Percentiles rank a stretch among this genome's conserved stretches.
phyloP scores from a whole-genome alignment of 1,284 basidiomycete species.

The Ustilago nuda region DNA sequence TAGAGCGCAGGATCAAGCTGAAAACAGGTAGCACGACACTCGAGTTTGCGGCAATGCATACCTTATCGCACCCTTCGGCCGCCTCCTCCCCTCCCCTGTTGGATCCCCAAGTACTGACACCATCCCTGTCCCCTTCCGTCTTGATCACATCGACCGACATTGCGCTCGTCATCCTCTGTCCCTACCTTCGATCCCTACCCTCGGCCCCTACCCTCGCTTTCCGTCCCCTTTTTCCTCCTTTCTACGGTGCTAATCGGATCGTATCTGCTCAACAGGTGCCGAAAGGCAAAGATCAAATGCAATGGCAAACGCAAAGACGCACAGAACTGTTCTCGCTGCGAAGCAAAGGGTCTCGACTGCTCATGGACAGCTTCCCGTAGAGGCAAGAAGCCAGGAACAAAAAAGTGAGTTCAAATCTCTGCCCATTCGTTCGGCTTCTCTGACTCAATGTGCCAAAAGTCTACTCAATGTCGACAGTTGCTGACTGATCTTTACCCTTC shows the following conservation, averaged over 20 bases:
- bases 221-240: background rate
- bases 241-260: background rate
- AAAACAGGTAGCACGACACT: constrained; percentile 6
- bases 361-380: constrained; percentile 46
- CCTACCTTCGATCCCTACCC: too few species aligned
- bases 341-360: constrained; percentile 49
- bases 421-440: background rate
- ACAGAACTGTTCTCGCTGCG: constrained; percentile 45
- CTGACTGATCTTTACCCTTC: background rate
- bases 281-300: constrained; percentile 55
- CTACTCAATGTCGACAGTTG: background rate
- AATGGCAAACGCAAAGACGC: constrained; percentile 52
- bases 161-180: background rate
- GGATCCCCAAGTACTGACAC: constrained; percentile 12
- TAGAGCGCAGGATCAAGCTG: background rate
- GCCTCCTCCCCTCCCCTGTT: constrained; percentile 11
- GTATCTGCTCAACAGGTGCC: constrained; percentile 27
- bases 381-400: constrained; percentile 52
- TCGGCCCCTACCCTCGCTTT: background rate
- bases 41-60: constrained; percentile 43
- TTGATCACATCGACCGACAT: background rate
- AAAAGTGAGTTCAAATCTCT: constrained; percentile 32
- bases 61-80: constrained; percentile 7
- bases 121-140: background rate
- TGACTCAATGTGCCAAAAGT: background rate